Evolutionary conservation across 768 basidiomycete species (phyloP).

Genomic region (Lactarius sp.): DNA sequence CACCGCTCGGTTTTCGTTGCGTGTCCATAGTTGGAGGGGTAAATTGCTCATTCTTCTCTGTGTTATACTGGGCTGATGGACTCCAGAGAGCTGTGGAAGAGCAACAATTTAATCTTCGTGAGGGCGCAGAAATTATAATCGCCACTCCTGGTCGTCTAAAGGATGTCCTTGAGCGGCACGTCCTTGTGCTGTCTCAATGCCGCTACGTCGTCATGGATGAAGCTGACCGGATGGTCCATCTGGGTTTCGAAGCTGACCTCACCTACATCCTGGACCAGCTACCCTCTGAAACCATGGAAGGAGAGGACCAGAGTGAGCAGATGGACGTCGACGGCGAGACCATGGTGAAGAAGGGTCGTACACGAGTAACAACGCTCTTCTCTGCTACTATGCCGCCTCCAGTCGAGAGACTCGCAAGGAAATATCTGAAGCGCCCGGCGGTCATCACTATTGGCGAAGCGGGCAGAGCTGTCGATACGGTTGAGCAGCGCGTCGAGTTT

Average conservation of each 20-base stretch:
- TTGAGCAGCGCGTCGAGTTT: slow-evolving; percentile 95
- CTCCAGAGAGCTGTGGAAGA: slow-evolving; percentile 85
- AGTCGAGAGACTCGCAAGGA: slow-evolving; percentile 90
- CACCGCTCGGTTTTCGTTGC: slow-evolving; percentile 84
- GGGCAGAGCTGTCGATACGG: slow-evolving; percentile 95
- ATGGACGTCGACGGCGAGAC: slow-evolving; percentile 76
- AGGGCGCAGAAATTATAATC: slow-evolving; percentile 97
- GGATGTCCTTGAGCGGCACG: slow-evolving; percentile 94
- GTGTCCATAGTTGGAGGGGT: slow-evolving; percentile 99
- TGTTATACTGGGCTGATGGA: slow-evolving; percentile 23
- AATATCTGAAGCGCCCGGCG: slow-evolving; percentile 90
- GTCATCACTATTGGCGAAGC: slow-evolving; percentile 98
- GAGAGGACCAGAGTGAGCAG: slow-evolving; percentile 68
- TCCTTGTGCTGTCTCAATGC: slow-evolving; percentile 93
- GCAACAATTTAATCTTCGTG: slow-evolving; percentile 95
- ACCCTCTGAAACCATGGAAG: slow-evolving; percentile 82
- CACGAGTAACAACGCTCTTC: slow-evolving; percentile 92
- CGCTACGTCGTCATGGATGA: slow-evolving; percentile 99
- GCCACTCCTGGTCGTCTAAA: slow-evolving; percentile 98
- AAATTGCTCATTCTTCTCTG: slow-evolving; percentile 32
- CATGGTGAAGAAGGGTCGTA: slow-evolving; percentile 67
- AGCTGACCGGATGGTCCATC: slow-evolving; percentile 97
- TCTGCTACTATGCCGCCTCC: slow-evolving; percentile 99
- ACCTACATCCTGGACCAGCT: slow-evolving; percentile 93
- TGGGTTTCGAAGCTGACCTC: slow-evolving; percentile 93